Percentiles rank a stretch among this genome's conserved stretches.
These are phyloP conservation scores for Irpex sp. DNA, from an alignment of 1,284 basidiomycete species.

Conservation along the genomic window DNA sequence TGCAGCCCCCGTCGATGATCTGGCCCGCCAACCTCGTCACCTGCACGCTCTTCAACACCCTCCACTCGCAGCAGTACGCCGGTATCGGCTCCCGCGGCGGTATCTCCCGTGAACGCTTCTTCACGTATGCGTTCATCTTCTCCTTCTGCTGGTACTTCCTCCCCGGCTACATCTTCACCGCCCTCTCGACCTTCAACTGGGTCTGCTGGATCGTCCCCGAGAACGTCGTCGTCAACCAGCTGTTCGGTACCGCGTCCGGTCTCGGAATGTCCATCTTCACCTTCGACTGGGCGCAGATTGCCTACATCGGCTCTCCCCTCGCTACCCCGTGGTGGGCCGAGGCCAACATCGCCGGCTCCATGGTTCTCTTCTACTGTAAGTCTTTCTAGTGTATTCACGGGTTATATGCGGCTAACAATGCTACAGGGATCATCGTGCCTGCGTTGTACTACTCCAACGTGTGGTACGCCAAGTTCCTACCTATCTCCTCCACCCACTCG, in stretches of 20 bases:
- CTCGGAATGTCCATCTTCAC: conserved; percentile 40
- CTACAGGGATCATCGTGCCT: conserved; percentile 67
- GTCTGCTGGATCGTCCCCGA: conserved; percentile 52
- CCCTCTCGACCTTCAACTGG: conserved; percentile 52
- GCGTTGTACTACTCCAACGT: conserved; percentile 45
- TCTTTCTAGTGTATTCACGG: conserved; percentile 17
- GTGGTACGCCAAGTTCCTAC: conserved; percentile 35
- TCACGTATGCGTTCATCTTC: conserved; percentile 36
- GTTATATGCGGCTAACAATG: conserved; percentile 4
- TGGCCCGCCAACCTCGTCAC: conserved; percentile 67
- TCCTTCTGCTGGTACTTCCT: conserved; percentile 44
- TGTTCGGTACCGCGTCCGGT: conserved; percentile 38
- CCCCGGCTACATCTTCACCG: conserved; percentile 46
- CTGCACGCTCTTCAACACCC: conserved; percentile 55
- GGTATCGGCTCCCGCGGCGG: conserved; percentile 40
- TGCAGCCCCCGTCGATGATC: conserved; percentile 77
- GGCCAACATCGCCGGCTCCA: conserved; percentile 54
- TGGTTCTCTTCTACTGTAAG: conserved; percentile 53
- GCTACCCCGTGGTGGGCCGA: conserved; percentile 53
- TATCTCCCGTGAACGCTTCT: conserved; percentile 47
- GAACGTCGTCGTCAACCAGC: conserved; percentile 32
- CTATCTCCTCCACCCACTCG: conserved; percentile 51
- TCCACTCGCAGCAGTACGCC: conserved; percentile 48
- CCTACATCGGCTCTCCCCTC: conserved; percentile 57
- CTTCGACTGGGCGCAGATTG: conserved; percentile 42